Evolutionary conservation across 495 filamentous ascomycete genomes (phyloP).

Genomic region (Aspergillus indologenus): DNA sequence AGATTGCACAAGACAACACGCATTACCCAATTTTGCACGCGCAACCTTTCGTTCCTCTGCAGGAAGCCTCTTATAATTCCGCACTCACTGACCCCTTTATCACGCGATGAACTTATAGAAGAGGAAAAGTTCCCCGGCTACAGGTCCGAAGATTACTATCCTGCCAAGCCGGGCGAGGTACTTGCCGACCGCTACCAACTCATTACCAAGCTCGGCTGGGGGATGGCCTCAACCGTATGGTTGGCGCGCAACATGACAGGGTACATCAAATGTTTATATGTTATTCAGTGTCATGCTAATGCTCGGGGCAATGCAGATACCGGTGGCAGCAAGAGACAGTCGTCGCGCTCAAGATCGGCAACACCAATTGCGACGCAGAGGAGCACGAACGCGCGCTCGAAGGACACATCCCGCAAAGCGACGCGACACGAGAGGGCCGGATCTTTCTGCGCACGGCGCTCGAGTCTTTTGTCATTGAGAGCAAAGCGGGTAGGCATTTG

Average conservation of each 20-base stretch:
- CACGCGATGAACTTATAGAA: slow-evolving; percentile 30
- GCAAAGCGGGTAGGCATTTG: slow-evolving; percentile 26
- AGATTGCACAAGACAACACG: neutral
- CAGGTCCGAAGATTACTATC: slow-evolving; percentile 40
- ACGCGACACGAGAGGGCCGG: slow-evolving; percentile 21
- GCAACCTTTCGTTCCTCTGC: slow-evolving; percentile 19
- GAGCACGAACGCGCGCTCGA: slow-evolving; percentile 28
- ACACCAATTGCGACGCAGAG: slow-evolving; percentile 20
- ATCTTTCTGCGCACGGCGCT: slow-evolving; percentile 10
- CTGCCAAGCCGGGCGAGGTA: slow-evolving; percentile 41
- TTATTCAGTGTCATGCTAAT: slow-evolving; percentile 1
- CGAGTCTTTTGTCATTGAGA: slow-evolving; percentile 21
- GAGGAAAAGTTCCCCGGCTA: slow-evolving; percentile 38
- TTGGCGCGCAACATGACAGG: slow-evolving; percentile 35
- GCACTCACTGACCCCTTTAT: slow-evolving; percentile 27
- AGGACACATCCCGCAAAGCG: slow-evolving; percentile 18
- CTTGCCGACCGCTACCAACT: slow-evolving; percentile 39
- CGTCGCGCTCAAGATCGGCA: slow-evolving; percentile 32
- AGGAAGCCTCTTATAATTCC: slow-evolving; percentile 32
- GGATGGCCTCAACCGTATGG: slow-evolving; percentile 42
- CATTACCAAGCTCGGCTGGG: slow-evolving; percentile 44
- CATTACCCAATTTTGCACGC: neutral
- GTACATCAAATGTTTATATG: slow-evolving; percentile 28
- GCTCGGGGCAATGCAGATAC: slow-evolving; percentile 11
- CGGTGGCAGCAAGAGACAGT: slow-evolving; percentile 22